phyloP scores from a whole-genome alignment of 495 filamentous ascomycete genomes.

The Penicillium coffeae region DNA sequence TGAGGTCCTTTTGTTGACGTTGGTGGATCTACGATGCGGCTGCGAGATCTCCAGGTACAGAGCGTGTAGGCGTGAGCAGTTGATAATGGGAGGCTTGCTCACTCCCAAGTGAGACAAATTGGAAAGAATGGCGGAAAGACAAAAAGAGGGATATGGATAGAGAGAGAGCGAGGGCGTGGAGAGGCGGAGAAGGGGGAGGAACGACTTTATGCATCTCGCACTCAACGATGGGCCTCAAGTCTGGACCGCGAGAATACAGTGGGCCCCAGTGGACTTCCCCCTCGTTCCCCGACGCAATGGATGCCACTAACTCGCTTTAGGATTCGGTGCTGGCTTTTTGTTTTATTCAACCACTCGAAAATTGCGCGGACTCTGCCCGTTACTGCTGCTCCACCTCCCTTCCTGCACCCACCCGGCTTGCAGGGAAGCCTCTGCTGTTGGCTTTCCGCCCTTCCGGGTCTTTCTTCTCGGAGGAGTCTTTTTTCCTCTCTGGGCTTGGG shows the following conservation, averaged over 20 bases:
- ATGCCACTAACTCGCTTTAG: not conserved
- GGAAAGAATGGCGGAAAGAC: not conserved
- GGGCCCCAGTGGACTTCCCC: not conserved
- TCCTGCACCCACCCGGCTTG: slow-evolving; percentile 19
- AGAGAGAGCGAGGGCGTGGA: slow-evolving; percentile 4
- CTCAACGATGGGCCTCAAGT: not conserved
- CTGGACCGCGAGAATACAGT: not conserved
- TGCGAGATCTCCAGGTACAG: not conserved
- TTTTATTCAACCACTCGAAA: too few species aligned
- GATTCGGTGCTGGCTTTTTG: too few species aligned
- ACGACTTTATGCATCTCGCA: not conserved
- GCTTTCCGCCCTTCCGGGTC: slow-evolving; percentile 15
- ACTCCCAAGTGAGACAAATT: not conserved
- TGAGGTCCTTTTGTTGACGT: not conserved
- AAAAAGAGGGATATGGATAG: slow-evolving; percentile 1
- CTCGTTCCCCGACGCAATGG: not conserved
- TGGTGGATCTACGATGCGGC: not conserved
- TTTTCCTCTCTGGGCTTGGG: not conserved
- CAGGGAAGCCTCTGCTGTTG: slow-evolving; percentile 21
- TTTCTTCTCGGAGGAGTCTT: not conserved
- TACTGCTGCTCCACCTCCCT: slow-evolving; percentile 14
- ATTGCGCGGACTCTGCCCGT: slow-evolving; percentile 12
- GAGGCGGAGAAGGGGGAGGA: slow-evolving; percentile 1
- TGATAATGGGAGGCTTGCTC: not conserved
- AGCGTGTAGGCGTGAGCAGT: not conserved